These are phyloP conservation scores for Ilex aquifolium DNA, from an alignment of 257 asterid genomes.

Conservation along the genomic window DNA sequence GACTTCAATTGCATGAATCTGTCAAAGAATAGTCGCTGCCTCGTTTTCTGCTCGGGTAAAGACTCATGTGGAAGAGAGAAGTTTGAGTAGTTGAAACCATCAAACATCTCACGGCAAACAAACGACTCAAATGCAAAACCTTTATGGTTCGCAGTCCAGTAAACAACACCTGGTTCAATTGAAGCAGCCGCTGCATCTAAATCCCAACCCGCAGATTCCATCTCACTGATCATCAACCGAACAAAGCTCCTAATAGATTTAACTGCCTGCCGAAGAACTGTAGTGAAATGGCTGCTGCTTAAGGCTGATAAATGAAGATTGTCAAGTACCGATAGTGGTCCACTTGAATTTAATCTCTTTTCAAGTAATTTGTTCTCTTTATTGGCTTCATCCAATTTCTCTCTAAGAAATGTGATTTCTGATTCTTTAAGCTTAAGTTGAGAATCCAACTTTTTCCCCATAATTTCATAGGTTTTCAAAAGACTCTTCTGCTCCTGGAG, in stretches of 20 bases:
- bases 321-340: slow-evolving; percentile 31
- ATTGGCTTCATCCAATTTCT: slow-evolving; percentile 54
- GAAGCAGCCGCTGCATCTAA: slow-evolving; percentile 57
- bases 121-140: slow-evolving; percentile 71
- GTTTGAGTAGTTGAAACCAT: slow-evolving; percentile 43
- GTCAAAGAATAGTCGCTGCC: slow-evolving; percentile 28
- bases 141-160: slow-evolving; percentile 40
- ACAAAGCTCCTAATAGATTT: slow-evolving; percentile 65
- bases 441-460: slow-evolving; percentile 59
- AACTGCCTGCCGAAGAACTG: slow-evolving; percentile 30
- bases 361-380: slow-evolving; percentile 50
- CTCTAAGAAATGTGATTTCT: slow-evolving; percentile 63
- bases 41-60: slow-evolving; percentile 15
- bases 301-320: slow-evolving; percentile 33
- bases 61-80: slow-evolving; percentile 29
- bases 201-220: slow-evolving; percentile 77
- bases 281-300: slow-evolving; percentile 44
- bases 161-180: slow-evolving; percentile 47
- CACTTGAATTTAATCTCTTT: slow-evolving; percentile 50
- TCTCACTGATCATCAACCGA: slow-evolving; percentile 40
- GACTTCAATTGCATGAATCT: slow-evolving; percentile 51
- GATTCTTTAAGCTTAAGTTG: slow-evolving; percentile 70
- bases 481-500: slow-evolving; percentile 59
- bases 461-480: slow-evolving; percentile 51
- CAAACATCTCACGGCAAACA: slow-evolving; percentile 65